Evolutionary conservation across 2,329 filamentous ascomycete species (phyloP).

Genomic region (Pochonia chlamydosporia): DNA sequence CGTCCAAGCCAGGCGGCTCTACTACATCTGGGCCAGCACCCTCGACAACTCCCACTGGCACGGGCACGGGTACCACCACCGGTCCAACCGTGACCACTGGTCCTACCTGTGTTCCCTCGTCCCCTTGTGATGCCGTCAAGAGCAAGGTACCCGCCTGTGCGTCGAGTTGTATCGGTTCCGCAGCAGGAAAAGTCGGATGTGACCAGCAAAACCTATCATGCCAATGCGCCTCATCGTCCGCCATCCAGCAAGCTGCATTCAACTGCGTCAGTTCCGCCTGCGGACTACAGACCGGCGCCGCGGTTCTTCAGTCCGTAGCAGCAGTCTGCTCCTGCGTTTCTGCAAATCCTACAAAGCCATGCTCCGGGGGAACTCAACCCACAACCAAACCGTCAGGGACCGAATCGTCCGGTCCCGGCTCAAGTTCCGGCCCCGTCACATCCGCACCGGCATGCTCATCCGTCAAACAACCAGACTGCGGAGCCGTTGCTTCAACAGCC

Average conservation of each 20-base stretch:
- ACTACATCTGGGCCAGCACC: not conserved
- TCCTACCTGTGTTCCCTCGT: not conserved
- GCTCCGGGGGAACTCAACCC: conserved; percentile 7
- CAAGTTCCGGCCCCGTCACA: not conserved
- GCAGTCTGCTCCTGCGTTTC: conserved; percentile 19
- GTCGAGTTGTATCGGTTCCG: conserved; percentile 18
- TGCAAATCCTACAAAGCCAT: conserved; percentile 16
- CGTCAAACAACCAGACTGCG: conserved; percentile 15
- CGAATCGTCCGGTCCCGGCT: not conserved
- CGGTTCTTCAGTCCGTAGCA: conserved; percentile 14
- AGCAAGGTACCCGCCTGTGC: conserved; percentile 18
- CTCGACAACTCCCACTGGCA: not conserved
- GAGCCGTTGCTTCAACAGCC: conserved; percentile 18
- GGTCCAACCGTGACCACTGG: not conserved
- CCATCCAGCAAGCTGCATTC: conserved; percentile 16
- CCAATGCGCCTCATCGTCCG: conserved; percentile 14
- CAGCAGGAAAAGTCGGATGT: conserved; percentile 18
- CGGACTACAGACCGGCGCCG: conserved; percentile 8
- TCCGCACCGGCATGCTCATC: conserved; percentile 12
- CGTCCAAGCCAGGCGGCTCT: too few species aligned
- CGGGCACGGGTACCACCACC: conserved; percentile 4
- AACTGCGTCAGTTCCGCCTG: conserved; percentile 17
- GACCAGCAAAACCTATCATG: conserved; percentile 17
- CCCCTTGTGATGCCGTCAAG: conserved; percentile 14
- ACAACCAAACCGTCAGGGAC: too few species aligned